Conservation (phyloP, 2,329 filamentous ascomycete species). For the Sclerotinia minor region DNA sequence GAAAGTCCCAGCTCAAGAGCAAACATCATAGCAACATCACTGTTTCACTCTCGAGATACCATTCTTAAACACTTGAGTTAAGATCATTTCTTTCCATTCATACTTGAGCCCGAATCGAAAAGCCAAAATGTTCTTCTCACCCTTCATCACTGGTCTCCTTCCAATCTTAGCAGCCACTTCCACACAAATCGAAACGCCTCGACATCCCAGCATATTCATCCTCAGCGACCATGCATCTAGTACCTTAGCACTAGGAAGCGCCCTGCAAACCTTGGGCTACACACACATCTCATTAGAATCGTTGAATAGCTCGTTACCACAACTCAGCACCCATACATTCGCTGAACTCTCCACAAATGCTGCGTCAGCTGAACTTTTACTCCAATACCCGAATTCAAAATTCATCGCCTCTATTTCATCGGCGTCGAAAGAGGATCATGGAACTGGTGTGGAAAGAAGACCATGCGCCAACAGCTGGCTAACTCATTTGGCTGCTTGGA, state of each 20-base stretch:
- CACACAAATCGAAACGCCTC: not conserved
- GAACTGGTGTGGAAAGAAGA: not conserved
- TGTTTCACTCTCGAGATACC: not conserved
- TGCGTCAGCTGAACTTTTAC: not conserved
- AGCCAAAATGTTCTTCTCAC: slow-evolving; percentile 21
- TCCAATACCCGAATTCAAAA: slow-evolving; percentile 19
- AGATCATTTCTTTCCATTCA: not conserved
- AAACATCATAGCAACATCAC: not conserved
- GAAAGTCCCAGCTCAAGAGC: not conserved
- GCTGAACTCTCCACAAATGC: not conserved
- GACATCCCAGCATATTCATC: slow-evolving; percentile 19
- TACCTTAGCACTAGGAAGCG: slow-evolving; percentile 5
- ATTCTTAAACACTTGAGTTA: not conserved
- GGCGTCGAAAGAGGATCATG: not conserved
- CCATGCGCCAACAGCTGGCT: slow-evolving; percentile 23
- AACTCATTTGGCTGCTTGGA: slow-evolving; percentile 19
- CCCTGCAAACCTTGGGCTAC: slow-evolving; percentile 19
- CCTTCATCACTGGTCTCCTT: slow-evolving; percentile 20
- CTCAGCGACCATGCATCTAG: slow-evolving; percentile 10
- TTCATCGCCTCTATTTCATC: slow-evolving; percentile 18
- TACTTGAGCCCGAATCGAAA: not conserved
- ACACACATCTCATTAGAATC: slow-evolving; percentile 8
- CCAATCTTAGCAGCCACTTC: slow-evolving; percentile 21
- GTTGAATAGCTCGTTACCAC: slow-evolving; percentile 10
- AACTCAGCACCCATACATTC: slow-evolving; percentile 15